Base-by-base conservation (phyloP, 257 asterid genomes). In the Nicotiana sylvestris region DNA sequence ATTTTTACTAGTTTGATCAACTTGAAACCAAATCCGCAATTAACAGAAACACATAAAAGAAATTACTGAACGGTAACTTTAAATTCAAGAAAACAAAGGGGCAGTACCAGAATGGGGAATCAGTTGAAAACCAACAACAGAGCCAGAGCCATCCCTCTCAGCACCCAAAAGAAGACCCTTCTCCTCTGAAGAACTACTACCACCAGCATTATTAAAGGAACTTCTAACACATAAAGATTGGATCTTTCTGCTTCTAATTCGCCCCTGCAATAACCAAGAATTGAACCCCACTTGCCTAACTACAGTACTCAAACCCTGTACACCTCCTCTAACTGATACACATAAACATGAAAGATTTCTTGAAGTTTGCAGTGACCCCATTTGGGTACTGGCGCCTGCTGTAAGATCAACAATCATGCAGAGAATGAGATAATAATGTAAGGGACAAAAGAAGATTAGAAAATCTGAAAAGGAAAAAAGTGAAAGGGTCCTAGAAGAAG, bases 41-140 rank as follows among this genome's bases (percentile, higher is more conserved):
- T 57, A 56, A 78, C 55, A n/a, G 1, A 56, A 66, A 37, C 10
- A 7, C 5, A 12, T 43, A 64, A 21, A 8, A 2, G n/a, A 61
- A 46, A 9, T 2, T 4, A 43, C 18, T 53, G 62, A 49, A 49
- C 3, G 46, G 3, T 76, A 13, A 25, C 79, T 13, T 46, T 11
- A 12, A 72, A 43, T 32, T 66, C 30, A 32, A 49, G 55, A 53
- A n/a, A 39, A 57, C 66, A 33, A 83, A 82, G 16, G 6, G 66
- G 51, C 15, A 66, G 10, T 76, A 94, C 98, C 98, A 81, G 98
- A 91, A 5, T 87, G 91, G 61, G 92, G 93, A 89, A 90, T 87
- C 91, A 92, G 88, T 60, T 87, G 87, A 85, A 92, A 92, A 58
- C 91, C 97, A 87, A 89, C 87, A 87, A 94, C 86, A 68, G 97